These are phyloP conservation scores for Venturia effusa DNA, from an alignment of 2,329 filamentous ascomycete genomes.

Conservation along the genomic window DNA sequence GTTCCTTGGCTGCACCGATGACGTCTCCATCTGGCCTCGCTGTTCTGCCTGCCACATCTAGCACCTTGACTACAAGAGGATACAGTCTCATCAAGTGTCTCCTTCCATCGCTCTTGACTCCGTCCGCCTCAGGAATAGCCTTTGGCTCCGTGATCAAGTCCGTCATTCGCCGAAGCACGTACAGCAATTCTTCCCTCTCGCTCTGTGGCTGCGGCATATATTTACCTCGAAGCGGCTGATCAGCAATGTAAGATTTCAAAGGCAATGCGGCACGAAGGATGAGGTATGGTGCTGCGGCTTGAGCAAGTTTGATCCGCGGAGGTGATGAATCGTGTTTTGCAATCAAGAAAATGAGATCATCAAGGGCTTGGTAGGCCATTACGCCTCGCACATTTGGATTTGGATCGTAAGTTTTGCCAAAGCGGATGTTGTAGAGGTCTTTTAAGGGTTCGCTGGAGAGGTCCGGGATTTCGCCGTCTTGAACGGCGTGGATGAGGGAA, in stretches of 20 bases:
- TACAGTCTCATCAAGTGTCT: constrained; percentile 76
- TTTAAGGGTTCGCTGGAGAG: constrained; percentile 44
- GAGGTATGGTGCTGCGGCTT: constrained; percentile 67
- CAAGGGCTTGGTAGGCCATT: constrained; percentile 72
- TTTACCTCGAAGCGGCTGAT: constrained; percentile 77
- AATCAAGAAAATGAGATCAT: constrained; percentile 54
- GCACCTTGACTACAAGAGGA: constrained; percentile 46
- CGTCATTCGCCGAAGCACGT: constrained; percentile 57
- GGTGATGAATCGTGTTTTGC: constrained; percentile 36
- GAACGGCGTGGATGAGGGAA: constrained; percentile 67
- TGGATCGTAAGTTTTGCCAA: constrained; percentile 62
- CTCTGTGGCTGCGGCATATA: constrained; percentile 73
- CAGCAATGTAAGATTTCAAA: constrained; percentile 75
- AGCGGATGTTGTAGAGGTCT: constrained; percentile 52
- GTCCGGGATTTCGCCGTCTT: constrained; percentile 48
- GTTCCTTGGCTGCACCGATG: background rate
- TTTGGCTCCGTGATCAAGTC: constrained; percentile 57
- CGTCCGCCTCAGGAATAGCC: constrained; percentile 47
- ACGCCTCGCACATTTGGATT: constrained; percentile 52
- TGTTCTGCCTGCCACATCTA: constrained; percentile 2
- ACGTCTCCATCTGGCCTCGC: constrained; percentile 7
- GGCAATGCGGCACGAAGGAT: constrained; percentile 72
- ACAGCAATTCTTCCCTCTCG: constrained; percentile 67
- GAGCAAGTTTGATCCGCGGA: constrained; percentile 51
- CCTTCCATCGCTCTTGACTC: constrained; percentile 34